Evolutionary conservation across 1,139 yeast species (phyloP), one percentile per base, ranked within the genome.

Genomic region (Yamadazyma atmosphaerica): DNA sequence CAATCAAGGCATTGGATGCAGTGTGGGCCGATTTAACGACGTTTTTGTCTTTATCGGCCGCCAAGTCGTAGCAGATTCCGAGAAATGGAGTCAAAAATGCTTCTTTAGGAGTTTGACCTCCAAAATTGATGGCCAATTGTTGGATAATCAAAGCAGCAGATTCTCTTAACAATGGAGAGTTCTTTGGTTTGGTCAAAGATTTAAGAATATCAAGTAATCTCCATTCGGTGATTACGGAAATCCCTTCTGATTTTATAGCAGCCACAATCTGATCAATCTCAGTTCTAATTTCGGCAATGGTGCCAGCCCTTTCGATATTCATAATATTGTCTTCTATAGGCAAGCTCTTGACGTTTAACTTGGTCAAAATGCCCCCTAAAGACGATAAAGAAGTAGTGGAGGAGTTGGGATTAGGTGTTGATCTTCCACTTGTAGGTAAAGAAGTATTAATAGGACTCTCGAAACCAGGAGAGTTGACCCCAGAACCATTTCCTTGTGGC

Each of bases 21-120:
- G 77, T 65, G 59, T 77, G 84, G 14, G 95, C 95, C 32, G 95
- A 84, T 57, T 95, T 81, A 56, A 81, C 81, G 33, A 90, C 95
- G 39, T 83, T 78, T 58, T 79, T 83, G 53, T 90, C 98, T 65
- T 92, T 92, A 56, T 92, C 98, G 37, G 92, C 81, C 42, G 80
- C 70, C 45, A 71, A 72, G 60, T 81, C 96, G 60, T 73, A 80
- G 41, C 77, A 85, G 44, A 66, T 65, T 17, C 68, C 69, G 48
- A 79, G 75, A 40, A 76, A 76, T 41, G 77, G 81, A 33, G 82
- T 61, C 42, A 89, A 69, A 56, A 81, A 82, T 1, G 90, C 84
- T 63, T 89, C 96, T 40, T 76, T 78, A 42, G 86, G 94, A 33
- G 86, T 69, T 45, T 74, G 72, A 32, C 86, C 85, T 13, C 84